Evolutionary conservation across 306 rosid species (phyloP).

Genomic region (Acacia confusa): DNA sequence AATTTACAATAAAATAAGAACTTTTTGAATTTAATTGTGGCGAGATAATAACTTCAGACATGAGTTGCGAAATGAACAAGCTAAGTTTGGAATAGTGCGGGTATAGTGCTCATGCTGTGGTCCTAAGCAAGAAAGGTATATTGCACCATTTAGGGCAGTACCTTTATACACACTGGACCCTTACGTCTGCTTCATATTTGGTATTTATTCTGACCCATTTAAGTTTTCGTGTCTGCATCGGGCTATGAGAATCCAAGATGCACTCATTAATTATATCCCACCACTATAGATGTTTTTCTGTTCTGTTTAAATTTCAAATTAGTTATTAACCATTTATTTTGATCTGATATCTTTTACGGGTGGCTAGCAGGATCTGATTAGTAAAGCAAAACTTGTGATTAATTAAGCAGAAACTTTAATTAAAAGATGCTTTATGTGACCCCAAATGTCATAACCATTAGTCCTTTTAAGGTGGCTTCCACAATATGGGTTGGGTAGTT

Average conservation of each 20-base stretch:
- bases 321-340: not conserved
- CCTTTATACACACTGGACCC: not conserved
- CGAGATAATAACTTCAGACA: not conserved
- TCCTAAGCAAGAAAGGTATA: not conserved
- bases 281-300: not conserved
- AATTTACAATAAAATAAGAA: not conserved
- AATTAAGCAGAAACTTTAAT: slow-evolving; percentile 39
- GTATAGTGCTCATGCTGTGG: not conserved
- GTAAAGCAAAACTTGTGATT: slow-evolving; percentile 36
- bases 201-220: not conserved
- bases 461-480: slow-evolving; percentile 50
- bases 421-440: slow-evolving; percentile 52
- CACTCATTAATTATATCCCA: not conserved
- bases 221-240: not conserved
- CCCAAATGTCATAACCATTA: slow-evolving; percentile 47
- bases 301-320: not conserved
- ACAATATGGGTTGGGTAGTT: slow-evolving; percentile 72
- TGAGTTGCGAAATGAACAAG: not conserved
- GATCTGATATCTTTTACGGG: not conserved
- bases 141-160: not conserved
- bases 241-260: not conserved
- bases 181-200: not conserved
- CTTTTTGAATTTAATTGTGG: not conserved
- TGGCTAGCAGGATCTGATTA: slow-evolving; percentile 13
- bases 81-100: not conserved